phyloP scores from a whole-genome alignment of 257 asterid genomes.

The Anisodus tanguticus region DNA sequence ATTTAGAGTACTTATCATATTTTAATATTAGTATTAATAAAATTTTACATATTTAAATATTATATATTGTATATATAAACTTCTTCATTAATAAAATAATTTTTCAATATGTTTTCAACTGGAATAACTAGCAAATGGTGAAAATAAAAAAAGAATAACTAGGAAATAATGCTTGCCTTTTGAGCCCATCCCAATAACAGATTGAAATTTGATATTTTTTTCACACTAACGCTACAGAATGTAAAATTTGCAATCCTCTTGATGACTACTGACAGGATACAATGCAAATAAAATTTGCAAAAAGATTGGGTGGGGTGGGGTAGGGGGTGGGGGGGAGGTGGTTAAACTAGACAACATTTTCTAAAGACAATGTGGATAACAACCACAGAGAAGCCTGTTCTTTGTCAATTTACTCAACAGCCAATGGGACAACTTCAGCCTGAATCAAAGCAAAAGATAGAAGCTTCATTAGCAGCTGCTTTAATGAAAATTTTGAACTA shows the following conservation, averaged over 20 bases:
- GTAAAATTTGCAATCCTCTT: conserved; percentile 20
- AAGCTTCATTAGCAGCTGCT: background rate
- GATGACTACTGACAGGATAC: background rate
- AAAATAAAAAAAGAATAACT: no score
- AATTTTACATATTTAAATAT: no score
- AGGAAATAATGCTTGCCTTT: background rate
- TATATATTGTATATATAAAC: no score
- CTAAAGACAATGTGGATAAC: conserved; percentile 16
- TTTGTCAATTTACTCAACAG: conserved; percentile 55
- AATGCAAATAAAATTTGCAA: background rate
- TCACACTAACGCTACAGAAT: background rate
- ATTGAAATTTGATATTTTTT: conserved; percentile 26
- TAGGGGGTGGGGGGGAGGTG: no score
- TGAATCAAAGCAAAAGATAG: conserved; percentile 35
- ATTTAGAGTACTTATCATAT: no score
- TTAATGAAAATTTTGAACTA: background rate
- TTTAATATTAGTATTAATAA: no score
- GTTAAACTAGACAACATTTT: background rate
- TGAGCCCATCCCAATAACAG: background rate
- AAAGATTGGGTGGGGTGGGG: no score
- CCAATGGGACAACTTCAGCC: conserved; percentile 88
- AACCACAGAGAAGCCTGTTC: background rate
- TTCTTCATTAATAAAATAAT: no score
- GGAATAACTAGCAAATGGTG: background rate
- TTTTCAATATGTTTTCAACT: background rate